Base-by-base conservation (phyloP, 78 protist species). In the Guillardia theta region DNA sequence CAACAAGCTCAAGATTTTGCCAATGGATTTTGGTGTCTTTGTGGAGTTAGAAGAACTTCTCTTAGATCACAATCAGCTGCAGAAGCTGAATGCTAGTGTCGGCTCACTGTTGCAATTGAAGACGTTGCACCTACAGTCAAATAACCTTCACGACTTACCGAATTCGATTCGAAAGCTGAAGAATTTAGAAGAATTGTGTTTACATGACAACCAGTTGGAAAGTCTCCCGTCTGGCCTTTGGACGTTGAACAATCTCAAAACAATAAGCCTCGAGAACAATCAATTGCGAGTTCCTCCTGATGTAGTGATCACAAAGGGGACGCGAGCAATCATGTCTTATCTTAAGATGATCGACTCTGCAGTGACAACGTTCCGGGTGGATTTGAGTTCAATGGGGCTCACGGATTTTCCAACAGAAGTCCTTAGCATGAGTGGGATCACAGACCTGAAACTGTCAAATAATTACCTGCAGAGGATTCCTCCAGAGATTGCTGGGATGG, bases 41-140 rank as follows among this genome's bases (percentile, higher is more conserved):
- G 48, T 22, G 18, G 44, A 24, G 12, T 48, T 80, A 18, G 53
- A 80, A 15, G 53, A 80, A 15, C 90, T 80, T 3, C 37, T n/a
- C 44, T 48, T 80, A 0, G 90, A 80, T 48, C 90, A 80, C 90
- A 80, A 80, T 30, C 46, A 80, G 53, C 90, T 80, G 43, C 46
- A 39, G 53, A 39, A 80, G 50, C 44, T 80, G 83, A 19, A 12
- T 18, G 12, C 41, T 36, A 70, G 83, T 43, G 22, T 70, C 83
- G 83, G 83, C 36, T 12, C 36, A 15, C 41, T 70, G 41, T 36
- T 15, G 83, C n/a, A 70, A 43, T 43, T 70, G 45, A 12, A 24
- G 41, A 22, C 36, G 3, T 6, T 70, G 83, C 83, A 70, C 6
- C 45, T 70, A 36, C n/a, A 70, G 27, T 22, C 9, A 12, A 70